Conservation (phyloP, 257 asterid species). For the Solanum ossicruentum region DNA sequence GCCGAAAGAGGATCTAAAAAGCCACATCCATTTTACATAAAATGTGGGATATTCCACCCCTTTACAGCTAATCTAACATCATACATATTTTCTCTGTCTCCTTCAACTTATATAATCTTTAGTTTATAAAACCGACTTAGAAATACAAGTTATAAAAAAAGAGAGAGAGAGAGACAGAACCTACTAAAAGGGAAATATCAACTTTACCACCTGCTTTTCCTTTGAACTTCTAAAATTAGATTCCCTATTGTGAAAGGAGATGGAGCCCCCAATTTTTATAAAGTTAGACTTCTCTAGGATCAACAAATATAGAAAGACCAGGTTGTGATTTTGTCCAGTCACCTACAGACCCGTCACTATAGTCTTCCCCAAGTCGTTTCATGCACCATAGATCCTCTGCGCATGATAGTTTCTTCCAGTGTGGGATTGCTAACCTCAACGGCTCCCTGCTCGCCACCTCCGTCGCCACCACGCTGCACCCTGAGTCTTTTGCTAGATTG, state of each 20-base stretch:
- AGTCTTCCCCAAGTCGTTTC: slow-evolving; percentile 59
- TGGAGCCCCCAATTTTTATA: not conserved
- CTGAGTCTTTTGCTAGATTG: slow-evolving; percentile 44
- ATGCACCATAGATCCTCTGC: slow-evolving; percentile 88
- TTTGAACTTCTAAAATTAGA: slow-evolving; percentile 1
- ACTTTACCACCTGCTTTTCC: not conserved
- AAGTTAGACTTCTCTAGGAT: slow-evolving; percentile 69
- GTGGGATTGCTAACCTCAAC: slow-evolving; percentile 59
- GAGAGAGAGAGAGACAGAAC: not conserved
- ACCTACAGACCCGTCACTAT: slow-evolving; percentile 63
- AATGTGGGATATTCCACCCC: slow-evolving; percentile 22
- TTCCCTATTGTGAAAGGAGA: not conserved
- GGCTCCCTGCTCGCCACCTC: slow-evolving; percentile 65
- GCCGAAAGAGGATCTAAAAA: slow-evolving; percentile 20
- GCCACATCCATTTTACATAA: slow-evolving; percentile 37
- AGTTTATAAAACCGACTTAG: not conserved
- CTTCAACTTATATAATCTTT: not conserved
- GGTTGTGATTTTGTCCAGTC: slow-evolving; percentile 89
- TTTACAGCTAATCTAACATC: slow-evolving; percentile 13
- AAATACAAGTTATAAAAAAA: not conserved
- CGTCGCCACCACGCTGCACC: slow-evolving; percentile 82
- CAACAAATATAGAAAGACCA: slow-evolving; percentile 73
- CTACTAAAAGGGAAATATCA: not conserved
- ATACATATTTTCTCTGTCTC: not conserved
- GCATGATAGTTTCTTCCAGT: slow-evolving; percentile 80